Evolutionary conservation across 805 yeast genomes (phyloP), one percentile per base, ranked within the genome.

Genomic region (Kodamaea laetipori): DNA sequence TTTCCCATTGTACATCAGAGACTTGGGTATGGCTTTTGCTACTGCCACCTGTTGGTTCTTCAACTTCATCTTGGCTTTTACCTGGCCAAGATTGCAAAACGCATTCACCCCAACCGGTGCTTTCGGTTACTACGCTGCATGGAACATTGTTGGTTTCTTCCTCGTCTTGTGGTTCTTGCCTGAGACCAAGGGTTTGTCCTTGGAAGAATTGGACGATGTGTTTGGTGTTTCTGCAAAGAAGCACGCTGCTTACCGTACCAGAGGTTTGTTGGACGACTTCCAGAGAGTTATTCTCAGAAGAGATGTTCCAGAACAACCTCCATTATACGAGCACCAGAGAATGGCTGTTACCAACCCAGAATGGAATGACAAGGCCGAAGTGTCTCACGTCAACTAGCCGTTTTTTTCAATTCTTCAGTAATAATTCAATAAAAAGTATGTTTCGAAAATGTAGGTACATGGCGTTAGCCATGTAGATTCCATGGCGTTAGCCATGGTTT

Each of bases 51-150:
- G 84, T 60, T 82, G 87, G 87, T 82, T 82, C 64, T 82, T 82
- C 73, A 82, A 82, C 61, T 82, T 82, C 53, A 66, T 82, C 42
- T 67, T 82, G 48, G 81, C 94, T 15, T 73, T 87, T 49, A 81
- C 95, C 6, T 83, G 94, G 94, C 94, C 95, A 31, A 70, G 86
- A 18, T 64, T 88, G 61, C 63, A 77, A 45, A 74, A 64, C 37
- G 81, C 84, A 0, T 82, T 88, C 67, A 80, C 78, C 42, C 78
- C 89, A 3, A 87, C 83, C 51, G 96, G 96, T 62, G 95, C 95
- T 3, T 88, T 86, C 59, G 90, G 94, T 11, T 88, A 81, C 76
- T 88, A 86, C 57, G 95, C 94, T 1, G 95, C 84, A 9, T 84
- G 92, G 90, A 87, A 87, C 61, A 54, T 81, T 46, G 67, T 81